phyloP scores from a whole-genome alignment of 768 basidiomycete genomes.

The Tylopilus felleus region DNA sequence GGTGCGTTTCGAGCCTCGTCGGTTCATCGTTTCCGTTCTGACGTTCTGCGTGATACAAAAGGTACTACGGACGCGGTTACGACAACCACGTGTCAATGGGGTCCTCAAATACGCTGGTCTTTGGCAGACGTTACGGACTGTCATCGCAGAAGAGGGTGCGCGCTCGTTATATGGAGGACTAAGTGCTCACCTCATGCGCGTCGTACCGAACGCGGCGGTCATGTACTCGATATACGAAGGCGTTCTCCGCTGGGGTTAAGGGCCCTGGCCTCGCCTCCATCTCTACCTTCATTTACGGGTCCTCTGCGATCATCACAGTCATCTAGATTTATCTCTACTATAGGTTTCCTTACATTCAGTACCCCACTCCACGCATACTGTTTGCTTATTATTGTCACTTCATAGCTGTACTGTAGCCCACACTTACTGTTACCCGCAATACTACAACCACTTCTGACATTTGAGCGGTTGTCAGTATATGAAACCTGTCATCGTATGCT shows the following conservation, averaged over 20 bases:
- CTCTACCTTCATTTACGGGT: too few relatives aligned
- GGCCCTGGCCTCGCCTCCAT: neutral
- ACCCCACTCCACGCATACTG: slow-evolving; percentile 11
- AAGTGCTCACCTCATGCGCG: slow-evolving; percentile 92
- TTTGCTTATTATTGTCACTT: slow-evolving; percentile 11
- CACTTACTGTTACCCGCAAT: slow-evolving; percentile 22
- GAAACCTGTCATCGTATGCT: slow-evolving; percentile 4
- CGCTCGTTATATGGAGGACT: slow-evolving; percentile 87
- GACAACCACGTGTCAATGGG: slow-evolving; percentile 81
- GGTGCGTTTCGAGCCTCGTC: slow-evolving; percentile 44
- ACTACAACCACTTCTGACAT: slow-evolving; percentile 23
- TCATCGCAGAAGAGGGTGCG: slow-evolving; percentile 88
- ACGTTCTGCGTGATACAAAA: slow-evolving; percentile 25
- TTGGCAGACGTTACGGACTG: slow-evolving; percentile 75
- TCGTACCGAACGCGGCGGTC: slow-evolving; percentile 94
- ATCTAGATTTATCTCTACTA: slow-evolving; percentile 17
- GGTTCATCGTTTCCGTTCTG: neutral
- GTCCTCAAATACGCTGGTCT: slow-evolving; percentile 84
- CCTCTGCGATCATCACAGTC: neutral
- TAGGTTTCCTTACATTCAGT: neutral
- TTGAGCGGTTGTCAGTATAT: neutral
- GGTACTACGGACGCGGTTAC: slow-evolving; percentile 89
- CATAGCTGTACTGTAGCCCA: slow-evolving; percentile 21
- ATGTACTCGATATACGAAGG: slow-evolving; percentile 98
- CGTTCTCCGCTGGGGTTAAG: slow-evolving; percentile 55